These are phyloP conservation scores for Lentinus brumalis DNA, from an alignment of 768 basidiomycete genomes.

Conservation along the genomic window DNA sequence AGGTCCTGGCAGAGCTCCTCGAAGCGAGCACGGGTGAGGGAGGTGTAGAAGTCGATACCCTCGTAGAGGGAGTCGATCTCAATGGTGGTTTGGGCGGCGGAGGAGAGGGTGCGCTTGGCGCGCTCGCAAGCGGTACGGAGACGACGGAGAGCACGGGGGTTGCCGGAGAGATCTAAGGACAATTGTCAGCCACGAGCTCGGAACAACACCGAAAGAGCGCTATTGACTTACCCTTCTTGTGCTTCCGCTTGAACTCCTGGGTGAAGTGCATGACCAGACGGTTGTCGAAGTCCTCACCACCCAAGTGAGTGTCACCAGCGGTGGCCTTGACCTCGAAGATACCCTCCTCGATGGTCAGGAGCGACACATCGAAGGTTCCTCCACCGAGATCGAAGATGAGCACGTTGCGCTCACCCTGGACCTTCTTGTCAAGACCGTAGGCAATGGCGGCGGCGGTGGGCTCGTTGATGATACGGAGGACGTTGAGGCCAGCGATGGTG, in stretches of 20 bases:
- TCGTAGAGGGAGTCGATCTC: slow-evolving; percentile 98
- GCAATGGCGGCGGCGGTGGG: slow-evolving; percentile 98
- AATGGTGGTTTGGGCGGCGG: slow-evolving; percentile 93
- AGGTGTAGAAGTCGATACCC: slow-evolving; percentile 98
- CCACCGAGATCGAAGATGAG: slow-evolving; percentile 98
- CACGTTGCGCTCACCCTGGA: slow-evolving; percentile 87
- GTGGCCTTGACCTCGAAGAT: slow-evolving; percentile 99
- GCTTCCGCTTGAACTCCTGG: slow-evolving; percentile 96
- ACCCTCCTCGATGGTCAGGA: slow-evolving; percentile 94
- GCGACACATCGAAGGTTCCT: slow-evolving; percentile 98
- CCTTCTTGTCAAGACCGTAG: slow-evolving; percentile 97
- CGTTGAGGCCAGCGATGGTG: slow-evolving; percentile 89
- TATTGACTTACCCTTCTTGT: slow-evolving; percentile 78
- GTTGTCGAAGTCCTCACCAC: slow-evolving; percentile 98
- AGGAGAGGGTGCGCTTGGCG: slow-evolving; percentile 97
- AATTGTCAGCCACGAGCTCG: slow-evolving; percentile 8
- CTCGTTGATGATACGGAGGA: slow-evolving; percentile 99
- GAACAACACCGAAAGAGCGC: slow-evolving; percentile 5
- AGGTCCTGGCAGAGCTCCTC: slow-evolving; percentile 95
- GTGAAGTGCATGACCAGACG: slow-evolving; percentile 96
- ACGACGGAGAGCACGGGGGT: slow-evolving; percentile 95
- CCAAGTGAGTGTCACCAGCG: slow-evolving; percentile 97
- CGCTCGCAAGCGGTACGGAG: slow-evolving; percentile 98
- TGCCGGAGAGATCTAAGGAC: slow-evolving; percentile 74
- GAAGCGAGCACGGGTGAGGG: slow-evolving; percentile 96